Conservation (phyloP, 257 asterid genomes). For the Forsythia viridissima region DNA sequence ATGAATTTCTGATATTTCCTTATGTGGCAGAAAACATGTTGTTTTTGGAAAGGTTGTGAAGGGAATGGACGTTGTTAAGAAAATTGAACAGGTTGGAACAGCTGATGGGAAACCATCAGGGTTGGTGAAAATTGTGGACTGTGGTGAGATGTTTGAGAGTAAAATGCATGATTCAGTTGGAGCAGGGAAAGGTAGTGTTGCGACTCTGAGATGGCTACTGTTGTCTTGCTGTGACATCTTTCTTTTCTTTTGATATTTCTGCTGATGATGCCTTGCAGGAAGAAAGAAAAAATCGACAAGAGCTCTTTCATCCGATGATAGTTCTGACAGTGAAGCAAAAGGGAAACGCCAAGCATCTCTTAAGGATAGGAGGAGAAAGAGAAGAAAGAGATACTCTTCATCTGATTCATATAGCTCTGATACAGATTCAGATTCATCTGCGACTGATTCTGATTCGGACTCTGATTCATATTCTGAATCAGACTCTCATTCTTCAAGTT, state of each 20-base stretch:
- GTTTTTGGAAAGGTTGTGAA: slow-evolving; percentile 93
- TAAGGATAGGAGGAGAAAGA: slow-evolving; percentile 59
- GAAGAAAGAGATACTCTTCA: slow-evolving; percentile 67
- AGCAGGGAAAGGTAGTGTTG: slow-evolving; percentile 62
- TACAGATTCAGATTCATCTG: slow-evolving; percentile 70
- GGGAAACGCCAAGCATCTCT: slow-evolving; percentile 45
- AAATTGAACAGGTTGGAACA: slow-evolving; percentile 80
- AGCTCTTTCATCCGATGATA: slow-evolving; percentile 42
- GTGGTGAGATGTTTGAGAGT: slow-evolving; percentile 63
- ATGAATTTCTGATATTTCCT: slow-evolving; percentile 7
- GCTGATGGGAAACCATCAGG: slow-evolving; percentile 65
- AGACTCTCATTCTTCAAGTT: slow-evolving; percentile 68
- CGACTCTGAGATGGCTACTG: slow-evolving; percentile 8
- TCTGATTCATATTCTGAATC: slow-evolving; percentile 63
- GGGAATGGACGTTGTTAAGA: slow-evolving; percentile 82
- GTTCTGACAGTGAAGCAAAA: slow-evolving; percentile 48
- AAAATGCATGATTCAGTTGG: slow-evolving; percentile 34
- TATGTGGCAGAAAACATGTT: slow-evolving; percentile 80
- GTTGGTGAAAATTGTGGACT: slow-evolving; percentile 70
- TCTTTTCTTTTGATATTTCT: slow-evolving; percentile 23
- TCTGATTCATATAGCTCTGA: slow-evolving; percentile 83
- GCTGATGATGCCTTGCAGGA: slow-evolving; percentile 40
- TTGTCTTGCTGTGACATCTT: slow-evolving; percentile 12
- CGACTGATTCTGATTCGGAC: slow-evolving; percentile 60
- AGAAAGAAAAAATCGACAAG: slow-evolving; percentile 50